Evolutionary conservation across 2,329 filamentous ascomycete species (phyloP), one percentile per base, ranked within the genome.

Genomic region (Epichloe sibirici): DNA sequence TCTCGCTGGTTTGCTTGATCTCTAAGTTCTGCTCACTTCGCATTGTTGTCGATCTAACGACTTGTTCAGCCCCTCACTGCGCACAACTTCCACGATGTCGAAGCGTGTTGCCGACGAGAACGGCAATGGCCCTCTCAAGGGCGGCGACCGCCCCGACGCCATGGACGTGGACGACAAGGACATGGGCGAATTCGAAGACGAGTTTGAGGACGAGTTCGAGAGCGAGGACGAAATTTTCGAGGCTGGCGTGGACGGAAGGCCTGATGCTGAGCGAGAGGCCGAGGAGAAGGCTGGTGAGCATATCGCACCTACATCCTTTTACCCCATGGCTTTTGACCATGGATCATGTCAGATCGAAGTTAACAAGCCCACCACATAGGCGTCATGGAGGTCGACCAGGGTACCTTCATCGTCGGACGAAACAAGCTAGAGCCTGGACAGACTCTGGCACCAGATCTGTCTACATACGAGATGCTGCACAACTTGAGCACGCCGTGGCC

Each of bases 391-490:
- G 81, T 96, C 50, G 91, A 97, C 70, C 86, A 91, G 64, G 85
- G 87, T 67, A 95, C 90, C 42, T 98, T 97, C 70, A 96, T 98
- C 62, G 90, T 95, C 59, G 93, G 93, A 57, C 82, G 93, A 63
- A 89, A 90, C 68, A 91, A 93, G 73, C 79, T 97, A 57, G 88
- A 89, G 58, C 84, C 89, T 12, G 91, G 90, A 61, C 90, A 97
- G 74, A 90, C 89, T 5, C 79, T 98, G 53, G 83, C 90, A 3
- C 91, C 93, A 13, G 93, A 98, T 70, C 77, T 88, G 54, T 88
- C 87, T n/a, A 91, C 91, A 5, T 98, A 98, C 74, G 86, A 96
- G 67, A 94, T 98, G 90, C 82, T 98, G 55, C 93, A 98, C 75
- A 89, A 83, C 56, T 79, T 98, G 57, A 93, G 86, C 69, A 90